These are phyloP conservation scores for Hypericum androsaemum DNA, from an alignment of 345 rosid genomes.

Conservation along the genomic window DNA sequence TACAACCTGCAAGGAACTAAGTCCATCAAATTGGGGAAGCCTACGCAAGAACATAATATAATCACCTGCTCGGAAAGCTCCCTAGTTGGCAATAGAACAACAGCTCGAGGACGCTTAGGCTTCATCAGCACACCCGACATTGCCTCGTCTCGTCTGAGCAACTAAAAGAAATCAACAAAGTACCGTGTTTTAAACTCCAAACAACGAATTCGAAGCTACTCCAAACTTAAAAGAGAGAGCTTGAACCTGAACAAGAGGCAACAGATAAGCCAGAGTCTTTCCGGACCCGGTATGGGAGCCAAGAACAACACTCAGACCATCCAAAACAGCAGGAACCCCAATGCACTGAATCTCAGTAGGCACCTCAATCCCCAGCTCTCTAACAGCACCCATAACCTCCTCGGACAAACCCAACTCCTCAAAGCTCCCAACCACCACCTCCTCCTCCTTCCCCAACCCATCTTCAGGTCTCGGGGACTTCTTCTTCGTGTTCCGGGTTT, in stretches of 20 bases:
- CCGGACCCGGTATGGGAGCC: constrained; percentile 98
- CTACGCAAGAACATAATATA: background rate
- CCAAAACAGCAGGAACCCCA: constrained; percentile 78
- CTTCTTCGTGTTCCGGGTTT: constrained; percentile 12
- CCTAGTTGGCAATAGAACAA: constrained; percentile 87
- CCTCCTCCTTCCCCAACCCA: constrained; percentile 19
- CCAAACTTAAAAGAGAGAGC: no score
- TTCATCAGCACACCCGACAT: constrained; percentile 50
- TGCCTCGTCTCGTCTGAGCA: constrained; percentile 80
- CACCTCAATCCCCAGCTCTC: constrained; percentile 62
- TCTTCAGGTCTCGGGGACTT: background rate
- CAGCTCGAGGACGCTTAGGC: constrained; percentile 86
- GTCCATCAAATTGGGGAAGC: background rate
- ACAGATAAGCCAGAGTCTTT: constrained; percentile 78
- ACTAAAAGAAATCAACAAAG: constrained; percentile 29
- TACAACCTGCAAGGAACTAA: constrained; percentile 6
- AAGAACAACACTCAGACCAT: constrained; percentile 69
- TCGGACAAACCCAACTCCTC: constrained; percentile 70
- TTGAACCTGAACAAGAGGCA: constrained; percentile 83
- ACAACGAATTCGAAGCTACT: no score
- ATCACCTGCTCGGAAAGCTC: constrained; percentile 94
- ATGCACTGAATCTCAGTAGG: constrained; percentile 94
- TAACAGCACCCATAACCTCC: constrained; percentile 74
- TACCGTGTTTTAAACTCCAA: no score
- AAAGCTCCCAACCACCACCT: constrained; percentile 41